phyloP scores from a whole-genome alignment of 495 filamentous ascomycete species.

The Annulohypoxylon nitens region DNA sequence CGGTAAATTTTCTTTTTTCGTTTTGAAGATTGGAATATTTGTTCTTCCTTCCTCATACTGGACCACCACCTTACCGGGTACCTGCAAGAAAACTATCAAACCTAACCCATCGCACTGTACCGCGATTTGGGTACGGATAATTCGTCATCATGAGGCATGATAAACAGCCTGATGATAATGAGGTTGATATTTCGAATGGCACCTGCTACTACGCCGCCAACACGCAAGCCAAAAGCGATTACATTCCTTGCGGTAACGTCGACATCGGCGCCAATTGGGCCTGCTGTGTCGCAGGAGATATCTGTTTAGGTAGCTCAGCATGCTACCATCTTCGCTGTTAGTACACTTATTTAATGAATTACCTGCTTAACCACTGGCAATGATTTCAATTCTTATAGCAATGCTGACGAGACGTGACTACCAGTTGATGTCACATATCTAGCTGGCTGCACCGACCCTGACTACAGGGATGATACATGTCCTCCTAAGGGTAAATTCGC shows the following conservation, averaged over 20 bases:
- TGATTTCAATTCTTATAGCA: neutral
- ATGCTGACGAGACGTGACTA: neutral
- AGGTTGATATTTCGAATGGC: constrained; percentile 52
- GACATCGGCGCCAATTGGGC: constrained; percentile 46
- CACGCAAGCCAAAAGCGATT: constrained; percentile 14
- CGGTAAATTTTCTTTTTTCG: constrained; percentile 6
- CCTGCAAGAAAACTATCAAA: neutral
- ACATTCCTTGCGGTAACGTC: constrained; percentile 57
- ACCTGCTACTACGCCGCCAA: constrained; percentile 50
- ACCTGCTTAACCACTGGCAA: neutral
- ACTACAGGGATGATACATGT: constrained; percentile 41
- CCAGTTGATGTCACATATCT: constrained; percentile 48
- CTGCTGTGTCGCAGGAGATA: constrained; percentile 48
- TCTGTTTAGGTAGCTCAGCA: constrained; percentile 36
- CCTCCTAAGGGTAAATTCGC: constrained; percentile 42
- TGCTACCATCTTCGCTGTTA: constrained; percentile 41
- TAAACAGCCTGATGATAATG: neutral
- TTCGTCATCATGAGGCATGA: constrained; percentile 30
- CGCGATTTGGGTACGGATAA: neutral
- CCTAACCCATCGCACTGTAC: constrained; percentile 13
- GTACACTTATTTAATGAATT: neutral
- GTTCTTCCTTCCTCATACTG: constrained; percentile 10
- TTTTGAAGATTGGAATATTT: constrained; percentile 5
- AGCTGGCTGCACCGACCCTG: constrained; percentile 49
- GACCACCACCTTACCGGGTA: neutral